phyloP scores from a whole-genome alignment of 2,329 filamentous ascomycete species.

The Didymella pinodella region DNA sequence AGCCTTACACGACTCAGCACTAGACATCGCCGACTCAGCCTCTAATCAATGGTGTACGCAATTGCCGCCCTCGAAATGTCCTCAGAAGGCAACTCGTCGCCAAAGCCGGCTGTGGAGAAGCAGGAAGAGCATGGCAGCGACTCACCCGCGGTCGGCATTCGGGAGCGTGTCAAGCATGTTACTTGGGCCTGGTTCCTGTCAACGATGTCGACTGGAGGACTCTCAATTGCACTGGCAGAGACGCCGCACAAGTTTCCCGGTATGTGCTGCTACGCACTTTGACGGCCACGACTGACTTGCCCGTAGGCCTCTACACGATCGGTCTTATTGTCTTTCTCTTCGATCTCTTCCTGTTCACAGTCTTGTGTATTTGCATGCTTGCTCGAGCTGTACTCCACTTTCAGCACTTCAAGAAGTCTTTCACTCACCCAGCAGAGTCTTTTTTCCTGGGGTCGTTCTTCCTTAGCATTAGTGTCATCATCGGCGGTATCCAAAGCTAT shows the following conservation, averaged over 20 bases:
- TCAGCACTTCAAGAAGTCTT: slow-evolving; percentile 51
- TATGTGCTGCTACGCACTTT: slow-evolving; percentile 9
- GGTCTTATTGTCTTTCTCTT: slow-evolving; percentile 60
- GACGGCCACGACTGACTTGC: background rate
- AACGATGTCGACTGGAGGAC: slow-evolving; percentile 58
- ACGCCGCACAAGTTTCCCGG: slow-evolving; percentile 52
- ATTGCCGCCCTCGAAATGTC: background rate
- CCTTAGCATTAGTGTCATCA: slow-evolving; percentile 47
- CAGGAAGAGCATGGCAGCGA: slow-evolving; percentile 7
- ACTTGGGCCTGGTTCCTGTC: slow-evolving; percentile 58
- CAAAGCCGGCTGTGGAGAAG: background rate
- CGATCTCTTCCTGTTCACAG: slow-evolving; percentile 56
- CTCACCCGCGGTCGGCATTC: slow-evolving; percentile 21
- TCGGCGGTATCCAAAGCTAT: slow-evolving; percentile 48
- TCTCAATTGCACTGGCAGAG: slow-evolving; percentile 53
- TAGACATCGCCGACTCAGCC: background rate
- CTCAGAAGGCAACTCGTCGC: background rate
- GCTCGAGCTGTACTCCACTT: slow-evolving; percentile 54
- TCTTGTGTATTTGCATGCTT: slow-evolving; percentile 33
- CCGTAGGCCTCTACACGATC: slow-evolving; percentile 57
- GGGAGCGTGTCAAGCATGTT: slow-evolving; percentile 47
- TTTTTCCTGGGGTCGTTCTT: slow-evolving; percentile 57
- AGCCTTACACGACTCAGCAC: background rate
- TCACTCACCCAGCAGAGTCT: slow-evolving; percentile 58
- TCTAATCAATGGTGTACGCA: background rate